A percentile compares a stretch with the other conserved stretches of the same genome.
phyloP scores from a whole-genome alignment of 1,139 yeast species.

The Ogataea hybrid region DNA sequence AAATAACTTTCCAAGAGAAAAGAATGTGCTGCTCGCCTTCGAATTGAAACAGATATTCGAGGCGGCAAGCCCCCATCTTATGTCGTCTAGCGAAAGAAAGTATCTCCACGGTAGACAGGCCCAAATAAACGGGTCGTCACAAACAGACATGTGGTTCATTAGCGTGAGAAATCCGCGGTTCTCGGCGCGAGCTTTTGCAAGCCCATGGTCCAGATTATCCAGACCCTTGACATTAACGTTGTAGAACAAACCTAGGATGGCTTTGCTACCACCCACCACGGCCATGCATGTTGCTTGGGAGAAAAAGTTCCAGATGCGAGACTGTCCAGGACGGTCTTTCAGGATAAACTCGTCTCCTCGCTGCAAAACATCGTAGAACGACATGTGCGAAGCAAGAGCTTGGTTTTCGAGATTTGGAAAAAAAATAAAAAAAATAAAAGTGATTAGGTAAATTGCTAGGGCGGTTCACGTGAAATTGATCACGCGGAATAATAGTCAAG shows the following conservation, averaged over 20 bases:
- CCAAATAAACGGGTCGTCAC: constrained; percentile 92
- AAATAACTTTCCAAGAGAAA: constrained; percentile 83
- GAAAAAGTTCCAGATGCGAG: constrained; percentile 60
- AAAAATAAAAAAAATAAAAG: background rate
- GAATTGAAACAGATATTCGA: constrained; percentile 82
- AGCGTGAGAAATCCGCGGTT: constrained; percentile 77
- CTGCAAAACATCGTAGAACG: constrained; percentile 65
- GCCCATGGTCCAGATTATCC: constrained; percentile 62
- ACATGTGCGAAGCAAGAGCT: constrained; percentile 43
- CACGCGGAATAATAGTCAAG: no score
- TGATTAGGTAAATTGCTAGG: no score
- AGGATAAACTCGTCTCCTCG: constrained; percentile 73
- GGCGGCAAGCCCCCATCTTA: constrained; percentile 96
- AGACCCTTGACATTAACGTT: constrained; percentile 60
- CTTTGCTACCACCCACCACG: constrained; percentile 64
- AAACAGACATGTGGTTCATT: constrained; percentile 95
- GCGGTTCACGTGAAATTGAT: no score
- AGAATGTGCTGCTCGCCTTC: constrained; percentile 54
- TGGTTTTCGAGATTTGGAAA: background rate
- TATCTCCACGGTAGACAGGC: constrained; percentile 78
- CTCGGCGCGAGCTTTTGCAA: constrained; percentile 59
- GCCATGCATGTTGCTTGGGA: constrained; percentile 70
- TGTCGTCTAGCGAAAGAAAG: constrained; percentile 59
- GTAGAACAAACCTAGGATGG: constrained; percentile 59
- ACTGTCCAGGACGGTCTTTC: constrained; percentile 56